phyloP scores from a whole-genome alignment of 768 basidiomycete species.

The Phanerochaete sordida region DNA sequence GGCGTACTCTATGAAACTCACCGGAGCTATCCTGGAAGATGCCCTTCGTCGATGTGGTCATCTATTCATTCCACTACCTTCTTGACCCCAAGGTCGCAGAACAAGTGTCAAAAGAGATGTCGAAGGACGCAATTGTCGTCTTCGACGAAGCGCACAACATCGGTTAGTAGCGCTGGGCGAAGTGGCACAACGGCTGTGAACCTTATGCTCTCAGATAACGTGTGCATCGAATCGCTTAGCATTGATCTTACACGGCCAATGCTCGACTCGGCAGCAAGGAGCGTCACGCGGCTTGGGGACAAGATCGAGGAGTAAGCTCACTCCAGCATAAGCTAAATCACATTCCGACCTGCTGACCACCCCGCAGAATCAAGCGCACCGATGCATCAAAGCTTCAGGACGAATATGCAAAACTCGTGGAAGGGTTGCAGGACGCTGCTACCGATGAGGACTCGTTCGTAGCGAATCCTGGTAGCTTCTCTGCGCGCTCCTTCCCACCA shows the following conservation, averaged over 20 bases:
- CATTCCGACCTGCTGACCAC: background rate
- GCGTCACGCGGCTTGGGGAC: conserved; percentile 80
- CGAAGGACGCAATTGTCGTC: conserved; percentile 97
- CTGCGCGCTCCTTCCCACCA: background rate
- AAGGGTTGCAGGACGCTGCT: conserved; percentile 80
- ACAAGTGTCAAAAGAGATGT: conserved; percentile 96
- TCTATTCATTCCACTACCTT: conserved; percentile 98
- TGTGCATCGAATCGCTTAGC: conserved; percentile 97
- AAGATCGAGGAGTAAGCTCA: conserved; percentile 89
- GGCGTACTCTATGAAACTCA: background rate
- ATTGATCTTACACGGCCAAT: conserved; percentile 97
- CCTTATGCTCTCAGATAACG: conserved; percentile 66
- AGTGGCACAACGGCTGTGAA: background rate
- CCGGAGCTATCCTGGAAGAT: conserved; percentile 69
- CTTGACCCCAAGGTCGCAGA: conserved; percentile 99
- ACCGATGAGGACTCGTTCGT: conserved; percentile 82
- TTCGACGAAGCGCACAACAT: conserved; percentile 99
- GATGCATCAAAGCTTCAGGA: conserved; percentile 94
- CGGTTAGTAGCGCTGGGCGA: conserved; percentile 44
- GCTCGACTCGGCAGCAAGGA: conserved; percentile 91
- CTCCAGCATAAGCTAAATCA: background rate
- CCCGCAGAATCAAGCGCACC: conserved; percentile 80
- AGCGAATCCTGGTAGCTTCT: conserved; percentile 74
- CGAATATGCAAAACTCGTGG: conserved; percentile 93
- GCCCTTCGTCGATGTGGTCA: conserved; percentile 93